Evolutionary conservation across 768 basidiomycete species (phyloP).

Genomic region (Phaffia australis): DNA sequence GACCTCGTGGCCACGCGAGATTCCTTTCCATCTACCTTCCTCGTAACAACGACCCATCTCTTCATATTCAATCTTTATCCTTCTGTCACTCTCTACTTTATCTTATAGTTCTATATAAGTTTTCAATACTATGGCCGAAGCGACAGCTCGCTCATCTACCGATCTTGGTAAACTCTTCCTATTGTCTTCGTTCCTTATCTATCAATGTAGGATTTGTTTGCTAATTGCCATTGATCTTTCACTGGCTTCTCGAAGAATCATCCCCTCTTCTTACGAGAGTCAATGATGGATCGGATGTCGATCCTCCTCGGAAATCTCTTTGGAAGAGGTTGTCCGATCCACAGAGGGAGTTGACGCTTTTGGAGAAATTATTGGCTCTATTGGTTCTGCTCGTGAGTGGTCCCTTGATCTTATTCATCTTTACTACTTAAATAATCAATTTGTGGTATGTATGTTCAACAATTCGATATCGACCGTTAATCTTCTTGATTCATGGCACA

Average conservation of each 20-base stretch:
- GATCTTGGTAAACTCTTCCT: conserved; percentile 34
- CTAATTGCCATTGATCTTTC: not conserved
- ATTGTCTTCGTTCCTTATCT: conserved; percentile 3
- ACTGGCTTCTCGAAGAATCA: conserved; percentile 30
- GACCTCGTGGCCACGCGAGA: too few species aligned
- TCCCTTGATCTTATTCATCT: not conserved
- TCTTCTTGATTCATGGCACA: not conserved
- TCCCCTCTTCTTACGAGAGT: conserved; percentile 34
- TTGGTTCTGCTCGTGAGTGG: conserved; percentile 45
- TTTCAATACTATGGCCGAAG: too few species aligned
- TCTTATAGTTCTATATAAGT: too few species aligned
- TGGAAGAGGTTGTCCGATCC: conserved; percentile 25
- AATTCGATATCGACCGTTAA: too few species aligned
- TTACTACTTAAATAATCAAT: too few species aligned
- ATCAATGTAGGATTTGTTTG: not conserved
- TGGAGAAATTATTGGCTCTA: conserved; percentile 70
- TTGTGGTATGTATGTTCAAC: too few species aligned
- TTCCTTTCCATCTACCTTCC: too few species aligned
- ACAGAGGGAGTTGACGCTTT: conserved; percentile 53
- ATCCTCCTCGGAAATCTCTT: conserved; percentile 25
- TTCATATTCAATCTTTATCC: too few species aligned
- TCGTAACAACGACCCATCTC: too few species aligned
- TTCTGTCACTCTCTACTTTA: too few species aligned
- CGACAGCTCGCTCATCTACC: conserved; percentile 32
- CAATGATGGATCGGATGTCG: conserved; percentile 11